Conservation (phyloP, 306 rosid species). For the Echinosophora koreensis region DNA sequence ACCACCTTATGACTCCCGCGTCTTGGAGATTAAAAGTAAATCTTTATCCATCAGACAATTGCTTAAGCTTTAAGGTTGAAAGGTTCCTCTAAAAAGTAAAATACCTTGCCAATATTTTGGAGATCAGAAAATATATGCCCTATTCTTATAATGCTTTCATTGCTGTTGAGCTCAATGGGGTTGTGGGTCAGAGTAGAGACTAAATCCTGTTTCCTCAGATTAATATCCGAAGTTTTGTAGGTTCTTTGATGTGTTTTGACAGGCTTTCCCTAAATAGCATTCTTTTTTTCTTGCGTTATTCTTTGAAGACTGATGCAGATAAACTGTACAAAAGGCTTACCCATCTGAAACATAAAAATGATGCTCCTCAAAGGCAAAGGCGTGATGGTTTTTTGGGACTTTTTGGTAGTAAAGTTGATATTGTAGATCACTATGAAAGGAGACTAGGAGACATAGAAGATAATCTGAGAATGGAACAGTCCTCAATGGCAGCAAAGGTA, state of each 20-base stretch:
- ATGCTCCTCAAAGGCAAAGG: constrained; percentile 51
- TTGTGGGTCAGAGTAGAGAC: background rate
- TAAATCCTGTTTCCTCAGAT: background rate
- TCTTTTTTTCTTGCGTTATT: constrained; percentile 1
- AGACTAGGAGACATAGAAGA: constrained; percentile 72
- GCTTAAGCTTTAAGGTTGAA: constrained; percentile 7
- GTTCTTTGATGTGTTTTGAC: constrained; percentile 2
- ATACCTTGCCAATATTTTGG: background rate
- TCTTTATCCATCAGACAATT: constrained; percentile 4
- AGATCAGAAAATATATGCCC: background rate
- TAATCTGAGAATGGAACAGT: constrained; percentile 72
- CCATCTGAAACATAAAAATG: constrained; percentile 50
- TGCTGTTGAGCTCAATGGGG: background rate
- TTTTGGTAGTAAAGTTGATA: constrained; percentile 65
- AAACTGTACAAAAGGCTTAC: constrained; percentile 66
- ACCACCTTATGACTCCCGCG: too few species aligned
- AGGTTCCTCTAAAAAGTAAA: constrained; percentile 3
- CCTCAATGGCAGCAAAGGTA: constrained; percentile 71
- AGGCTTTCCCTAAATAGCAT: background rate
- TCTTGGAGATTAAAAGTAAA: background rate
- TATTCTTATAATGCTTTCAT: background rate
- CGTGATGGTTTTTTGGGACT: constrained; percentile 73
- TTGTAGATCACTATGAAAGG: constrained; percentile 64
- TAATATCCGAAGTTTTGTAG: background rate
- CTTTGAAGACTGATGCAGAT: constrained; percentile 72